Base-by-base conservation (phyloP, 2,329 filamentous ascomycete genomes). In the Epichloe aotearoae region DNA sequence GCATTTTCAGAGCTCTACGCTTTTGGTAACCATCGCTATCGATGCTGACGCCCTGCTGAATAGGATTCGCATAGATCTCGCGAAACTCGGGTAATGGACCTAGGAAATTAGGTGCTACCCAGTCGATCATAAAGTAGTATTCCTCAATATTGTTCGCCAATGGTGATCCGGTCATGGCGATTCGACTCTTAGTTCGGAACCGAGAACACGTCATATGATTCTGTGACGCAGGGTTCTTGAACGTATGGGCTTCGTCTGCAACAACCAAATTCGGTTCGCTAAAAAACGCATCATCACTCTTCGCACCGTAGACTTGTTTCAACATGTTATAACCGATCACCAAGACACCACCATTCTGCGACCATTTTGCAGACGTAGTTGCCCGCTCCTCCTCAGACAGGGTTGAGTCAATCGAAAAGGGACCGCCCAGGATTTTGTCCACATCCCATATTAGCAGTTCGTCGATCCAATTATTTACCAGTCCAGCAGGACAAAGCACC, bases 91-190 rank as follows among this genome's bases (percentile, higher is more conserved):
- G 59, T 10, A 74, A 66, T 3, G 77, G 73, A 0, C 88, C 88
- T 3, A 95, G 73, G 62, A 87, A 95, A 23, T 79, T 80, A 0
- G 86, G 86, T 1, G 87, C 83, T 47, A 93, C 81, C 88, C 88
- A 95, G 55, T 90, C 78, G 52, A 95, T 84, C 79, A 95, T 87
- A n/a, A 82, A 71, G 61, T 83, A 88, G 61, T 95, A 95, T 59
- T 96, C 90, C 30, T 77, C 71, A 0, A 95, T 80, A 48, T 88
- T 86, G 61, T 95, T 96, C 4, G 86, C 82, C 48, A 96, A 71
- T 1, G 90, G 90, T 0, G 89, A 91, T 1, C 89, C 90, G 1
- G 89, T 95, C 54, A 96, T 72, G 5, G 88, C 90, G 56, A 96
- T 86, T 11, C 89, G 81, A 53, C 76, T 83, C 50, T 71, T 77